phyloP scores from a whole-genome alignment of 2,329 filamentous ascomycete species.

The Claviceps fusiformis region DNA sequence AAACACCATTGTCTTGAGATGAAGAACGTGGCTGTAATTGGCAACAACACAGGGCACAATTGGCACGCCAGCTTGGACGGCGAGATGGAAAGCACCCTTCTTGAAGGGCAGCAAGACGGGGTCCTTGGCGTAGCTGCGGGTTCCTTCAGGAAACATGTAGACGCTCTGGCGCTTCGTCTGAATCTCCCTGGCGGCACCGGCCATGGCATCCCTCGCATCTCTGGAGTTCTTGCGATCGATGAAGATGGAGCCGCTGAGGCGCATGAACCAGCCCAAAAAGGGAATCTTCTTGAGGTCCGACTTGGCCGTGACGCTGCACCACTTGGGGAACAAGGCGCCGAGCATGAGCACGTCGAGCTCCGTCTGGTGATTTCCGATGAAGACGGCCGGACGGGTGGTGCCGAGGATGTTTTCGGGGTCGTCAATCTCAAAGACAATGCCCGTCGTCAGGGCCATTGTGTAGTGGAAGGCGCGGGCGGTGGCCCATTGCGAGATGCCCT shows the following conservation, averaged over 20 bases:
- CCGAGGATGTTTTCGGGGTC: slow-evolving; percentile 50
- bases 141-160: slow-evolving; percentile 86
- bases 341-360: slow-evolving; percentile 92
- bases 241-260: slow-evolving; percentile 78
- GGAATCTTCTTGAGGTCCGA: slow-evolving; percentile 65
- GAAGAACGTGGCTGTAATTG: slow-evolving; percentile 65
- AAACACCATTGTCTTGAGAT: slow-evolving; percentile 50
- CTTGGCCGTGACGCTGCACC: slow-evolving; percentile 91
- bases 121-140: slow-evolving; percentile 73
- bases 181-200: slow-evolving; percentile 71
- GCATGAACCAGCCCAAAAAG: slow-evolving; percentile 90
- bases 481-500: slow-evolving; percentile 74
- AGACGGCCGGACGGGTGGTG: slow-evolving; percentile 66
- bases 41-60: slow-evolving; percentile 76
- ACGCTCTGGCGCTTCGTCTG: slow-evolving; percentile 57
- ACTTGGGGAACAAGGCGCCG: slow-evolving; percentile 74
- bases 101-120: slow-evolving; percentile 88
- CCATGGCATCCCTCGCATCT: slow-evolving; percentile 75
- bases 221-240: slow-evolving; percentile 81
- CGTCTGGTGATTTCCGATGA: slow-evolving; percentile 90
- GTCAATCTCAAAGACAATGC: slow-evolving; percentile 62
- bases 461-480: slow-evolving; percentile 68
- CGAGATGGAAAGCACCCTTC: slow-evolving; percentile 95
- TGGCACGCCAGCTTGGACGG: slow-evolving; percentile 83
- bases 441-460: slow-evolving; percentile 60